Evolutionary conservation across 2,329 filamentous ascomycete species (phyloP).

Genomic region (Botrytis galanthina): DNA sequence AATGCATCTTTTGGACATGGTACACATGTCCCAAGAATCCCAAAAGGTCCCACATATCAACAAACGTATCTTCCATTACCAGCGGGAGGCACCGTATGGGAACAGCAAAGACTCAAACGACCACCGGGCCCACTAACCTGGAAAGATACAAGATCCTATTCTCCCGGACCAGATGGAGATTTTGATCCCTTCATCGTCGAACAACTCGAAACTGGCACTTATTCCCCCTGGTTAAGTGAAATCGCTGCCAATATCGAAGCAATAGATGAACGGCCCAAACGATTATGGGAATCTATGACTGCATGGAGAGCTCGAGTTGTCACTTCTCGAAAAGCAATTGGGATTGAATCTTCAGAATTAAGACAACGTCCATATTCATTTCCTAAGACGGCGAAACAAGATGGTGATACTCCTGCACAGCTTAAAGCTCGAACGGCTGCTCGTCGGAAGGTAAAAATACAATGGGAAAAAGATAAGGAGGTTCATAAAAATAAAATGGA

Average conservation of each 20-base stretch:
- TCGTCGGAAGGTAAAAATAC: neutral
- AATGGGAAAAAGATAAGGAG: slow-evolving; percentile 9
- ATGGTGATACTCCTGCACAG: neutral
- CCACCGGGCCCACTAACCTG: neutral
- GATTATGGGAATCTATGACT: neutral
- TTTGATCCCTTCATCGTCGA: neutral
- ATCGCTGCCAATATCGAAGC: neutral
- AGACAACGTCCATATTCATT: neutral
- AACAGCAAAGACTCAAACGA: neutral
- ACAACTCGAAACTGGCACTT: neutral
- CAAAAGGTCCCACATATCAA: neutral
- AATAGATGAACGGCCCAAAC: neutral
- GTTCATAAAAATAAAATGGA: slow-evolving; percentile 9
- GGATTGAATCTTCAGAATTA: neutral
- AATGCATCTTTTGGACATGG: neutral
- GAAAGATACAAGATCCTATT: neutral
- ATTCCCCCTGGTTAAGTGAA: neutral
- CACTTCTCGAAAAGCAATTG: neutral
- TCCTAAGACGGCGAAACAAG: neutral
- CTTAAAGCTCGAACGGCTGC: neutral
- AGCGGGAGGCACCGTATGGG: neutral
- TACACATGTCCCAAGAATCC: neutral
- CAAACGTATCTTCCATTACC: neutral
- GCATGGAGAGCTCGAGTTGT: neutral
- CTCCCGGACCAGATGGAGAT: neutral